Base-by-base conservation (phyloP, 805 yeast species). In the Metschnikowia santaceciliae region DNA sequence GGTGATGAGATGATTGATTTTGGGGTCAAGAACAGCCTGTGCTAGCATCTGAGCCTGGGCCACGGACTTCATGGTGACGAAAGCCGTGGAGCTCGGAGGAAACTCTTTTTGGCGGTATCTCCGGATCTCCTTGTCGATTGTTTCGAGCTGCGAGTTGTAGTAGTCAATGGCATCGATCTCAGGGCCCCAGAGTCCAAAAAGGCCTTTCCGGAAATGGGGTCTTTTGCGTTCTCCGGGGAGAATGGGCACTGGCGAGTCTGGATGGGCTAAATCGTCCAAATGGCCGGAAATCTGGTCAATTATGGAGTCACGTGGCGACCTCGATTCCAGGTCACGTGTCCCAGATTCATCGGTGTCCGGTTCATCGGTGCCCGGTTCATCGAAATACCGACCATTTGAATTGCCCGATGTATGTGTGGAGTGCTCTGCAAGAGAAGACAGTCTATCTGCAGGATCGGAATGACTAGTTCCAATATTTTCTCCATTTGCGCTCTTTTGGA, bases 11-110 rank as follows among this genome's bases (percentile, higher is more conserved):
- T 83, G 88, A 63, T 88, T 85, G 6, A 94, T 90, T 51, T 88
- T 79, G 0, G 97, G 97, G 63, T 91, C 97, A 51, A 94, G 67
- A 0, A 92, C 91, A 0, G 97, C 94, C 66, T 94, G 99, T 0
- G 97, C 97, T 30, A 94, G 85, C 88, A 90, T 86, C 66, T 92
- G 99, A 2, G 98, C 97, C 57, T 90, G 84, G 0, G 97, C 96
- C 3, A 90, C 97, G 0, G 94, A 80, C 56, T 88, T 92, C 96
- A 92, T 88, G 0, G 98, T 94, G 7, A 92, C 82, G 67, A 92
- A 92, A 0, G 98, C 97, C 0, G 92, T 86, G 30, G 95, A 90
- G 0, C 96, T 88, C 0, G 96, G 86, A 0, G 88, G 82, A 61
- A 83, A 88, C 55, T 86, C 86, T 47, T 83, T 76, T 32, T 70